Base-by-base conservation (phyloP, 306 rosid species). In the Parietaria judaica region DNA sequence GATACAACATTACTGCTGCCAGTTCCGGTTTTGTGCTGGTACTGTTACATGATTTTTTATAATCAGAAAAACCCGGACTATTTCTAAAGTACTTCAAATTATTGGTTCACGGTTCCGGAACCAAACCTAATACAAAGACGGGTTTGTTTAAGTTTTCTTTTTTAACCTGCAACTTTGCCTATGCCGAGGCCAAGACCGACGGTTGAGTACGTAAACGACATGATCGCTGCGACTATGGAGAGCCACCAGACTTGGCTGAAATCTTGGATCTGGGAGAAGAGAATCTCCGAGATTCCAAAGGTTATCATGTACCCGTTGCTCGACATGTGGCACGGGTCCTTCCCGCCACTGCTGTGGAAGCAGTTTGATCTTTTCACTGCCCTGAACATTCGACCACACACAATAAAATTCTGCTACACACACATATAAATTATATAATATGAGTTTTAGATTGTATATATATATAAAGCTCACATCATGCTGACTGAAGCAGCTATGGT, bases 401-500 rank as follows among this genome's bases (percentile, higher is more conserved):
- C 36, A 38, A 13, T 36, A 36, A 3, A 3, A 38, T 0, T 5
- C 31, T 23, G 31, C 31, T 23, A 23, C 31, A 23, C 31, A 23
- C 31, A 23, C 31, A 23, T 23, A 2, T 23, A 23, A 23, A 23
- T 23, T 23, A 3, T 17, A 55, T 16, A 17, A 13, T 12, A 51
- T 13, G 6, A 51, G 17, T 13, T 7, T 11, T 3, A 41, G 6
- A 14, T 0, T 5, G 7, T 51, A 13, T 11, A 51, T 14, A 51
- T 14, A 23, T 12, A 14, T 48, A 53, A 4, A 60, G 80, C 95
- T 77, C 71, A 87, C 95, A 87, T 87, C 95, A 87, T 87, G 44
- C 91, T 87, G 61, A 87, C 95, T 14, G 90, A 84, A 53, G 95
- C 87, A 43, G 90, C 95, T 68, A 87, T 84, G 31, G 90, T 84